Evolutionary conservation across 257 asterid species (phyloP), one percentile per base, ranked within the genome.

Genomic region (Nicotiana obtusifolia): DNA sequence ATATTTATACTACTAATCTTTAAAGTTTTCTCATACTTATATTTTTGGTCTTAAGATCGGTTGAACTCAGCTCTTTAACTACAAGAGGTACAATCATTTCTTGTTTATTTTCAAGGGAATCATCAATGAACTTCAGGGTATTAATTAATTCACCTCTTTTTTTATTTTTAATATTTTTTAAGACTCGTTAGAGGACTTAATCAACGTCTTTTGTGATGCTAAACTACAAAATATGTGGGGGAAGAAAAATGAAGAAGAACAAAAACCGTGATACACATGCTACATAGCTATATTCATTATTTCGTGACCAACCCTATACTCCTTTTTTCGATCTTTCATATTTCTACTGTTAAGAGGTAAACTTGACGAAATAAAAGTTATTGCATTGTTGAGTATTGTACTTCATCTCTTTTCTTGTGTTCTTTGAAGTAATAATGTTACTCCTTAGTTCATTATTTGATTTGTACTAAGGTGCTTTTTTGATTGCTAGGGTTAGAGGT

Each of bases 401-500:
- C 49, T 41, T 41, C 60, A 64, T 64, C 59, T 52, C 33, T 31
- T 61, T 57, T 22, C 64, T 17, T 54, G 13, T 35, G 33, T 41
- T 15, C 41, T 75, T 2, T 75, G 10, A 75, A 75, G 35, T 14
- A 24, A 14, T 49, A 4, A 75, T 75, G 44, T 15, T 57, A 26
- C 28, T 26, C 28, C 28, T 26, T 26, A 49, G 16, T 26, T 75
- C 41, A 49, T 83, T 8, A 52, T 56, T 81, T 81, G 37, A 31
- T 69, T 69, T 17, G 76, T 33, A 69, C 33, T 69, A 28, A 54
- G 53, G 15, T 47, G 7, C 37, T 41, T n/a, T 10, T 9, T 33
- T 20, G 62, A 26, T 41, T 60, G 80, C 80, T 91, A 92, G 97
- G 97, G 95, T 91, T 91, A 86, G 94, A 89, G 68, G 82, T 90